These are phyloP conservation scores for Lentinula edodes DNA, from an alignment of 768 basidiomycete species.

Conservation along the genomic window DNA sequence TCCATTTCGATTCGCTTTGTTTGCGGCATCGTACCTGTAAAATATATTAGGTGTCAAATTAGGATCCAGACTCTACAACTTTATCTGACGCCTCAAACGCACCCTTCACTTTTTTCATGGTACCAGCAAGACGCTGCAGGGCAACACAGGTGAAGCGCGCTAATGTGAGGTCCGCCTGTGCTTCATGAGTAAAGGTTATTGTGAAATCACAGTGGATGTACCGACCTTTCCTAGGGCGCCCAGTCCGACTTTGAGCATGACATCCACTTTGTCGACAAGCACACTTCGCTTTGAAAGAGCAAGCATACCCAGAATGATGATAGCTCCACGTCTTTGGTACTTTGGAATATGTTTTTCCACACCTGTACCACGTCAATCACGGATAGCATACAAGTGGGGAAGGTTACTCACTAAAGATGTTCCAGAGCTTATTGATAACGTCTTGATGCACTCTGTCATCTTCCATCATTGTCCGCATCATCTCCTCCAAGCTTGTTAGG, in stretches of 20 bases:
- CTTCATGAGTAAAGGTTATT: constrained; percentile 30
- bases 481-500: constrained; percentile 91
- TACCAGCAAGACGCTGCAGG: constrained; percentile 87
- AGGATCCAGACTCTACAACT: not conserved
- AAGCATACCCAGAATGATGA: constrained; percentile 96
- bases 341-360: constrained; percentile 70
- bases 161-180: constrained; percentile 66
- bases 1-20: constrained; percentile 84
- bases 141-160: constrained; percentile 94
- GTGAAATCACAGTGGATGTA: not conserved
- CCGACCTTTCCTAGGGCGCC: constrained; percentile 78
- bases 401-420: constrained; percentile 76
- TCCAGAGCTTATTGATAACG: constrained; percentile 90
- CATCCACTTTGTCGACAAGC: constrained; percentile 69
- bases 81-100: constrained; percentile 2
- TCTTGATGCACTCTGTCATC: constrained; percentile 71
- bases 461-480: constrained; percentile 95
- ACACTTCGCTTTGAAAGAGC: constrained; percentile 82
- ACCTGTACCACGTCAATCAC: constrained; percentile 37
- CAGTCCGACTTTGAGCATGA: constrained; percentile 80
- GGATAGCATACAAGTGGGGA: not conserved
- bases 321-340: constrained; percentile 87
- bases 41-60: not conserved
- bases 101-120: constrained; percentile 97
- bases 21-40: constrained; percentile 85